Conservation (phyloP, 768 basidiomycete genomes). For the Kwoniella mangroviensis region DNA sequence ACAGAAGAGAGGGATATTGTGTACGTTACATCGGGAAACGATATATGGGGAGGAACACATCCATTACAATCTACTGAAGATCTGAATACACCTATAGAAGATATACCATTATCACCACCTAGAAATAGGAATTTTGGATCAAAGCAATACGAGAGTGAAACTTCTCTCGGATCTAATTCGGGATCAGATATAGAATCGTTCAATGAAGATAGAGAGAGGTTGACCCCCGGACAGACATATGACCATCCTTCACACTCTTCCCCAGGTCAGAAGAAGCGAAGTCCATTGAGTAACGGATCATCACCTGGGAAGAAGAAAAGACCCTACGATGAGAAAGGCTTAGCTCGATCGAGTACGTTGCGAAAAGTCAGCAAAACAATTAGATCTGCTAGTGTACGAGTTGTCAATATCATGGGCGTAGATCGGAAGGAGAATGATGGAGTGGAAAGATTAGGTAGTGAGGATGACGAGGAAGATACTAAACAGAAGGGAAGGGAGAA, state of each 20-base stretch:
- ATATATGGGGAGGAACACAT: slow-evolving; percentile 19
- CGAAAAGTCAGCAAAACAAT: slow-evolving; percentile 38
- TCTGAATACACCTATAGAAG: slow-evolving; percentile 4
- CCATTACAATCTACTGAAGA: slow-evolving; percentile 9
- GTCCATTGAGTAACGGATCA: slow-evolving; percentile 1
- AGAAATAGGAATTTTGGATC: slow-evolving; percentile 2
- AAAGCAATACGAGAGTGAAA: slow-evolving; percentile 15
- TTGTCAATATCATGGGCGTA: slow-evolving; percentile 43
- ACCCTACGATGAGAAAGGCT: slow-evolving; percentile 37
- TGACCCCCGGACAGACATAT: slow-evolving; percentile 18
- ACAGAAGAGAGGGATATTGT: slow-evolving; percentile 23
- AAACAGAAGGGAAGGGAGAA: slow-evolving; percentile 3
- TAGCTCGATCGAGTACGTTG: slow-evolving; percentile 38
- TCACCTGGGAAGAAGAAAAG: slow-evolving; percentile 19
- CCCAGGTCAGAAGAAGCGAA: not conserved
- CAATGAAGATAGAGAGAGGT: slow-evolving; percentile 23
- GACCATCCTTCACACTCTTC: not conserved
- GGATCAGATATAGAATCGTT: slow-evolving; percentile 6
- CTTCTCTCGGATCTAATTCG: not conserved
- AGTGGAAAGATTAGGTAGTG: slow-evolving; percentile 22
- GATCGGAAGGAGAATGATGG: slow-evolving; percentile 27
- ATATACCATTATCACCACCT: slow-evolving; percentile 8
- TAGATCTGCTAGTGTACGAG: slow-evolving; percentile 42
- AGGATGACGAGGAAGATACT: slow-evolving; percentile 23
- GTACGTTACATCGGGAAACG: slow-evolving; percentile 5